These are phyloP conservation scores for Starmerella etchellsii DNA, from an alignment of 805 yeast genomes.

Conservation along the genomic window DNA sequence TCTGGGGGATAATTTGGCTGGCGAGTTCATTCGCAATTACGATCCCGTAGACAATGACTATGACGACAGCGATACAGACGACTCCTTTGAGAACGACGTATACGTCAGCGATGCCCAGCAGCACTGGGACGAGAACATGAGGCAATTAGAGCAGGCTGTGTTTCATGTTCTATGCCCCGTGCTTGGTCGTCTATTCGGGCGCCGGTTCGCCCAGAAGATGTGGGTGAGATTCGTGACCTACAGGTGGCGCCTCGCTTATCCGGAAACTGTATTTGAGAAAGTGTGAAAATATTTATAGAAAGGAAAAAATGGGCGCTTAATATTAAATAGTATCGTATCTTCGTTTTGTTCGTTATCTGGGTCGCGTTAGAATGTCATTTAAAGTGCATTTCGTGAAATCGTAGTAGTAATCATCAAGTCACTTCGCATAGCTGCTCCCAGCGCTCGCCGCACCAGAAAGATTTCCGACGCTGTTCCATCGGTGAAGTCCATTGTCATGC, in stretches of 20 bases:
- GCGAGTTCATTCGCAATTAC: conserved; percentile 1
- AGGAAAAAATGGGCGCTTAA: background rate
- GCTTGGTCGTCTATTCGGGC: conserved; percentile 54
- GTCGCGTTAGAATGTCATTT: conserved; percentile 3
- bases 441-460: background rate
- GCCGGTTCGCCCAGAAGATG: conserved; percentile 35
- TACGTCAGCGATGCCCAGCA: conserved; percentile 39
- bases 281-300: too few species aligned
- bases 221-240: conserved; percentile 19
- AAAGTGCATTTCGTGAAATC: background rate
- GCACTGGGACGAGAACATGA: conserved; percentile 62
- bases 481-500: conserved; percentile 6
- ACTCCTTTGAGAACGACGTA: conserved; percentile 15
- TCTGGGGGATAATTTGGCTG: conserved; percentile 2
- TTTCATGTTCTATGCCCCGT: conserved; percentile 48
- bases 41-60: background rate
- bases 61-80: conserved; percentile 12
- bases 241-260: conserved; percentile 12
- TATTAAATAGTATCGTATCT: background rate
- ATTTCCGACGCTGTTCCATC: conserved; percentile 12
- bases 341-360: conserved; percentile 3
- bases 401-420: background rate
- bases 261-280: too few species aligned
- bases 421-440: background rate
- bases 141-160: conserved; percentile 43